Evolutionary conservation across 768 basidiomycete genomes (phyloP).

Genomic region (Tricholomella constricta): DNA sequence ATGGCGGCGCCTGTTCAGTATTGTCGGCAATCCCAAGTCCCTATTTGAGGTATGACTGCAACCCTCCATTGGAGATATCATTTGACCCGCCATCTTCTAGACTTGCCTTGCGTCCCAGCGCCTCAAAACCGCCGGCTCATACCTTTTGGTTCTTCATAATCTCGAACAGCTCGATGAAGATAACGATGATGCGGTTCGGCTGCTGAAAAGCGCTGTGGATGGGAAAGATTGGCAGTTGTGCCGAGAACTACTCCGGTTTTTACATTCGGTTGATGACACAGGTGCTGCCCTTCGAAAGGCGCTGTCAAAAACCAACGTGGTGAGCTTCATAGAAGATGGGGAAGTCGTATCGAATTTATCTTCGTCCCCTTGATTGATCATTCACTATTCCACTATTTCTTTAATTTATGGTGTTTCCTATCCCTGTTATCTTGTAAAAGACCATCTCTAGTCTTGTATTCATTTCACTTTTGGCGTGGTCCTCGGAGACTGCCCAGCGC

Average conservation of each 20-base stretch:
- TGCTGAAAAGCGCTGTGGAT: conserved; percentile 75
- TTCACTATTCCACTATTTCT: background rate
- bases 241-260: conserved; percentile 87
- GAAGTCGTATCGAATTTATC: conserved; percentile 2
- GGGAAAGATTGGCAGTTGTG: conserved; percentile 89
- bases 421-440: background rate
- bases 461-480: background rate
- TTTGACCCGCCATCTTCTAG: conserved; percentile 37
- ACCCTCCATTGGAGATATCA: background rate
- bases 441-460: background rate
- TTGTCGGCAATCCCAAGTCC: conserved; percentile 87
- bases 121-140: conserved; percentile 88
- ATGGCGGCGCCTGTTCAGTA: conserved; percentile 86
- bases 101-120: conserved; percentile 71
- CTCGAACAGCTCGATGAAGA: conserved; percentile 86
- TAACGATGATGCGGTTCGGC: conserved; percentile 76
- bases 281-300: conserved; percentile 71
- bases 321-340: conserved; percentile 17
- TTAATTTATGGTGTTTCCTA: background rate
- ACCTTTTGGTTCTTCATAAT: conserved; percentile 91
- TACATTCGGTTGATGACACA: conserved; percentile 89
- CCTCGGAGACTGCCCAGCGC: no score
- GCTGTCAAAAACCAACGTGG: conserved; percentile 35
- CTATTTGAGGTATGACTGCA: conserved; percentile 76
- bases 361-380: conserved; percentile 5